Percentiles rank a stretch among this genome's conserved stretches.
phyloP scores from a whole-genome alignment of 495 filamentous ascomycete genomes.

The Chaetomium tenue region DNA sequence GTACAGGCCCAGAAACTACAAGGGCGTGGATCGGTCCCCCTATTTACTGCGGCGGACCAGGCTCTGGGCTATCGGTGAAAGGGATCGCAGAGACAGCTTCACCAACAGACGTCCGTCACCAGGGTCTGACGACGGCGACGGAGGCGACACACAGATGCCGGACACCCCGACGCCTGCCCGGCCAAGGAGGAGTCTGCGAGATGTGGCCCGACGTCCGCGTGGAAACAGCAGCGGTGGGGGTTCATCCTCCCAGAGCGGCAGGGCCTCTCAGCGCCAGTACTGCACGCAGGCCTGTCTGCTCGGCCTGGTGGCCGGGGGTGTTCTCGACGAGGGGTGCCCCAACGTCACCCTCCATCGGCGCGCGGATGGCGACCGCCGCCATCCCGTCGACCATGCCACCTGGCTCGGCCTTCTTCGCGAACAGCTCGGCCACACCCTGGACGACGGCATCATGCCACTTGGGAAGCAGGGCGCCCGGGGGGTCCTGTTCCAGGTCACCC shows the following conservation, averaged over 20 bases:
- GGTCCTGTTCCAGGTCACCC: slow-evolving; percentile 45
- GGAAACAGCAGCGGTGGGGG: not conserved
- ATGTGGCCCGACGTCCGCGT: not conserved
- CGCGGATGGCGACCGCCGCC: not conserved
- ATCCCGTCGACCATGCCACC: not conserved
- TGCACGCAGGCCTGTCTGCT: slow-evolving; percentile 51
- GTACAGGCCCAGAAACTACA: slow-evolving; percentile 12
- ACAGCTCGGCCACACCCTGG: slow-evolving; percentile 27
- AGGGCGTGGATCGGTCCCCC: not conserved
- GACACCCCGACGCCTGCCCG: too few species aligned
- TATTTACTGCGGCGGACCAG: too few species aligned
- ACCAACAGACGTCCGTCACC: too few species aligned
- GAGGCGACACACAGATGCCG: too few species aligned
- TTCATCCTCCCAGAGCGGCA: too few species aligned
- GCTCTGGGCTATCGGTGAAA: too few species aligned
- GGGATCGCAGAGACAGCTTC: too few species aligned
- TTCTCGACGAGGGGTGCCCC: slow-evolving; percentile 41
- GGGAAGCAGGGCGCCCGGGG: slow-evolving; percentile 27
- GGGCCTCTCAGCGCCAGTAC: slow-evolving; percentile 26
- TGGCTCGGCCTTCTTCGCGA: slow-evolving; percentile 17
- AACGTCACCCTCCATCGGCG: slow-evolving; percentile 10
- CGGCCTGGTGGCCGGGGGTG: slow-evolving; percentile 38
- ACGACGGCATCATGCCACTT: slow-evolving; percentile 27
- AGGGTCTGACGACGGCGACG: too few species aligned
- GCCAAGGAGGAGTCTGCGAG: too few species aligned